phyloP scores from a whole-genome alignment of 257 asterid species.

The Paulownia fortunei region DNA sequence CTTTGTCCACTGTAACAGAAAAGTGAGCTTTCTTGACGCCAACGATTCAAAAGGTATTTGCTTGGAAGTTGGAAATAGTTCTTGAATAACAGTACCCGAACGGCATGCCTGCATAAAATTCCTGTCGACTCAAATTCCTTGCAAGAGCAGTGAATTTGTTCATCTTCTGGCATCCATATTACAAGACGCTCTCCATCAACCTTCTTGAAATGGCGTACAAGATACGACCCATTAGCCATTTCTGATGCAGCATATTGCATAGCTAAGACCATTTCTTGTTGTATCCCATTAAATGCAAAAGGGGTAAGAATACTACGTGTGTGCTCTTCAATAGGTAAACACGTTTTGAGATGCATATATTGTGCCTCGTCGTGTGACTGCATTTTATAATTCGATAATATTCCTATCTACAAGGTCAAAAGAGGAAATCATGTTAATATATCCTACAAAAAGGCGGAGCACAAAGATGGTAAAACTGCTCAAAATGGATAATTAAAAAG shows the following conservation, averaged over 20 bases:
- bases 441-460: not conserved
- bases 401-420: conserved; percentile 49
- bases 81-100: conserved; percentile 60
- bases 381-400: conserved; percentile 41
- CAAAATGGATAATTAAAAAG: not conserved
- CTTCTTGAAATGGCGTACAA: conserved; percentile 66
- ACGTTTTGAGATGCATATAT: conserved; percentile 58
- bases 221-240: conserved; percentile 64
- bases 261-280: conserved; percentile 61
- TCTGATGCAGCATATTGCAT: conserved; percentile 68
- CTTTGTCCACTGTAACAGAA: conserved; percentile 39
- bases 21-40: conserved; percentile 62
- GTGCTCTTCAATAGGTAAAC: conserved; percentile 70
- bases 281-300: conserved; percentile 54
- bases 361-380: conserved; percentile 47
- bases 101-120: conserved; percentile 73
- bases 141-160: conserved; percentile 71
- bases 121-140: conserved; percentile 74
- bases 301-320: conserved; percentile 58
- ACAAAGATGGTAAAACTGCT: not conserved
- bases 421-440: conserved; percentile 14
- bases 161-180: conserved; percentile 65
- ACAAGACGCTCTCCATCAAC: conserved; percentile 64
- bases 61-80: conserved; percentile 74
- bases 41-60: conserved; percentile 56